These are phyloP conservation scores for Stellera chamaejasme DNA, from an alignment of 345 rosid species.

Conservation along the genomic window DNA sequence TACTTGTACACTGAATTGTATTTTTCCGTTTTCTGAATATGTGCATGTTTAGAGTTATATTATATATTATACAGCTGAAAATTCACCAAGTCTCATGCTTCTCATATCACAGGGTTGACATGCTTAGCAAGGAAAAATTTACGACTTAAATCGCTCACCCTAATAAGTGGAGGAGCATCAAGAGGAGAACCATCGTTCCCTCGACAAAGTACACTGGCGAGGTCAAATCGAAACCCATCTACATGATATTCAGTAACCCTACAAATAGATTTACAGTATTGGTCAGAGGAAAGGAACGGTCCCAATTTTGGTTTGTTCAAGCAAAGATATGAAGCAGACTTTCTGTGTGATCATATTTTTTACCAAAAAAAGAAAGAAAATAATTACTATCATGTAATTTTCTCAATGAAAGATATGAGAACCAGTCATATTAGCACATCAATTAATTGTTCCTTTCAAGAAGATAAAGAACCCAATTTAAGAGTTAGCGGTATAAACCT, in stretches of 20 bases:
- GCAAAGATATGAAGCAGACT: neutral
- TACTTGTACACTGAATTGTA: no score
- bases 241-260: conserved; percentile 85
- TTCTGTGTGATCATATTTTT: no score
- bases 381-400: neutral
- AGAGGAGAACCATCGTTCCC: conserved; percentile 88
- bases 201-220: conserved; percentile 91
- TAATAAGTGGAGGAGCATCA: conserved; percentile 66
- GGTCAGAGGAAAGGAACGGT: conserved; percentile 8
- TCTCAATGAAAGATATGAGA: no score
- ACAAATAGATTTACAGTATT: conserved; percentile 4
- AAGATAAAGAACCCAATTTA: no score
- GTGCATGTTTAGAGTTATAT: no score
- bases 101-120: neutral
- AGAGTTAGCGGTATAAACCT: no score
- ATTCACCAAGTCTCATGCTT: neutral
- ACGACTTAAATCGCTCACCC: conserved; percentile 36
- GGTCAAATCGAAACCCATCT: conserved; percentile 97
- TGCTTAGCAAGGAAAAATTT: neutral
- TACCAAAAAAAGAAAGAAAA: neutral
- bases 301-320: neutral
- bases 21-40: no score
- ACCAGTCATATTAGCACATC: no score
- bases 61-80: no score
- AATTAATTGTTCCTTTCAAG: no score